Percentiles rank a stretch among this genome's conserved stretches.
phyloP scores from a whole-genome alignment of 805 yeast genomes.

The Metschnikowia reukaufii region DNA sequence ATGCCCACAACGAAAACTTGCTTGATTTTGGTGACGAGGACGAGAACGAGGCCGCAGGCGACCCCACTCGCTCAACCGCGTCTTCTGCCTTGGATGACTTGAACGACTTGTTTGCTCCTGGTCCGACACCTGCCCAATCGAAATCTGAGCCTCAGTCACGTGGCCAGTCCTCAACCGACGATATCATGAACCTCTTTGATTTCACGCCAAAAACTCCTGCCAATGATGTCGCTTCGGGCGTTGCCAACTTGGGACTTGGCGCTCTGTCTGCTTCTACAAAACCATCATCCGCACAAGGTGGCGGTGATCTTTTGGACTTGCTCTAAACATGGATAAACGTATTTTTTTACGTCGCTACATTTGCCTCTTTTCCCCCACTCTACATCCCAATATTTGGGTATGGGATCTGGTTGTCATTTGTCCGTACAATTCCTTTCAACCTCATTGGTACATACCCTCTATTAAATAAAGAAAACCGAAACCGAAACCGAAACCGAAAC shows the following conservation, averaged over 20 bases:
- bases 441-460: neutral
- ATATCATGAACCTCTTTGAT: constrained; percentile 49
- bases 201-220: constrained; percentile 12
- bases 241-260: constrained; percentile 16
- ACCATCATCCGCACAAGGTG: constrained; percentile 3
- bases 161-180: constrained; percentile 31
- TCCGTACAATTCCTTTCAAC: neutral
- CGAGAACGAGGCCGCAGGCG: constrained; percentile 17
- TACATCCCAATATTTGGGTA: no score
- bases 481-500: neutral
- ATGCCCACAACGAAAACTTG: constrained; percentile 72
- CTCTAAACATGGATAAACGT: constrained; percentile 26
- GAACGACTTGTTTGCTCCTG: constrained; percentile 66
- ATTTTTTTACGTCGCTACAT: no score
- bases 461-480: neutral
- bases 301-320: constrained; percentile 40
- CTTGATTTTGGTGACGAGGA: constrained; percentile 82
- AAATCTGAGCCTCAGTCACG: constrained; percentile 11
- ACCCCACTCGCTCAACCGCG: constrained; percentile 1
- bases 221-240: constrained; percentile 9
- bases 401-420: no score
- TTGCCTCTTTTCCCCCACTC: neutral
- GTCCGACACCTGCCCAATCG: constrained; percentile 28
- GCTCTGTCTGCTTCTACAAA: constrained; percentile 9
- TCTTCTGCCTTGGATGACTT: constrained; percentile 64